Evolutionary conservation across 306 rosid species (phyloP).

Genomic region (Trichosanthes truncata): DNA sequence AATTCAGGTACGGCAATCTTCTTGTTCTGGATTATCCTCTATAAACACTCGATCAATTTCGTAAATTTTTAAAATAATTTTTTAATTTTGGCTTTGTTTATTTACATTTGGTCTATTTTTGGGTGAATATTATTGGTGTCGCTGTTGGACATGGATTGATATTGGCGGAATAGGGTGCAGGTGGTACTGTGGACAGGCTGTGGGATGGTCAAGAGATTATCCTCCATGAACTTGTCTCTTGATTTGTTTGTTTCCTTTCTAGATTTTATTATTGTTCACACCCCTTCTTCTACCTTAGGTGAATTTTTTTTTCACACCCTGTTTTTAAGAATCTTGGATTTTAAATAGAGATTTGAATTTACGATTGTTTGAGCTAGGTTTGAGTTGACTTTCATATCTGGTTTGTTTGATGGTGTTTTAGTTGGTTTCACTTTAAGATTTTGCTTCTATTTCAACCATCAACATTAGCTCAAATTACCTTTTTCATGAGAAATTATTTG

Average conservation of each 20-base stretch:
- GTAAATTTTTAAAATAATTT: neutral
- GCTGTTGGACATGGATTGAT: constrained; percentile 2
- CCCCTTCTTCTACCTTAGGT: neutral
- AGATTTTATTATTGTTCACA: neutral
- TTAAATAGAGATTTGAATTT: neutral
- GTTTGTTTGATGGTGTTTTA: neutral
- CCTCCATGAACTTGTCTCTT: neutral
- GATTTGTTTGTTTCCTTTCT: neutral
- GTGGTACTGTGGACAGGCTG: constrained; percentile 30
- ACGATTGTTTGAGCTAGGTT: neutral
- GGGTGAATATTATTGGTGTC: neutral
- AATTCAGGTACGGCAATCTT: constrained; percentile 53
- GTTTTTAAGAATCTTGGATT: neutral
- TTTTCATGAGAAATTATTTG: neutral
- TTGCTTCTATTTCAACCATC: neutral
- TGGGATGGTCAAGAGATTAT: constrained; percentile 1
- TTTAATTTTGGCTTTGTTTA: neutral
- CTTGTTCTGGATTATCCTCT: neutral
- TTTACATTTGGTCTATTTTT: neutral
- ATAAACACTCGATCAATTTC: neutral
- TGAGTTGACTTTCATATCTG: neutral
- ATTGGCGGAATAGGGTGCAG: constrained; percentile 15
- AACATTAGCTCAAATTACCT: neutral
- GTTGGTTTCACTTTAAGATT: neutral
- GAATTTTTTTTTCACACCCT: neutral